phyloP scores from a whole-genome alignment of 164 flowering plant species.

The Liquidambar formosana region DNA sequence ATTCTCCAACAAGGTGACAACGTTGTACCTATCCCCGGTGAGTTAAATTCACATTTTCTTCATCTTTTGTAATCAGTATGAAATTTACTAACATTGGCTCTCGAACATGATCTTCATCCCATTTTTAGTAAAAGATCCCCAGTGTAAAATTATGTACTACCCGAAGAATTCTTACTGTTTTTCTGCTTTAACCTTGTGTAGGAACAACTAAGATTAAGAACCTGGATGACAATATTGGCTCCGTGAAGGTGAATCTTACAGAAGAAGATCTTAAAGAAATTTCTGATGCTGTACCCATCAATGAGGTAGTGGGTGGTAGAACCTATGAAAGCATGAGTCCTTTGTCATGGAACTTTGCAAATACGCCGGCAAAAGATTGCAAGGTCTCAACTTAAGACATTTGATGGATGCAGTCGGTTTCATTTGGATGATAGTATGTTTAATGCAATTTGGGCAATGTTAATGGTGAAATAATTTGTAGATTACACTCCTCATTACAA shows the following conservation, averaged over 20 bases:
- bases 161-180: background rate
- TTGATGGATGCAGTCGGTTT: no score
- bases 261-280: conserved; percentile 37
- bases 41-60: background rate
- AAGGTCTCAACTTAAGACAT: background rate
- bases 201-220: conserved; percentile 41
- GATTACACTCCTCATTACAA: no score
- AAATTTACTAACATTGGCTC: background rate
- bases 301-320: conserved; percentile 32
- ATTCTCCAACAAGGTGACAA: conserved; percentile 34
- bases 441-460: no score
- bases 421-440: no score
- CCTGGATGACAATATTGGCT: conserved; percentile 26
- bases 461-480: no score
- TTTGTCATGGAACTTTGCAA: conserved; percentile 26
- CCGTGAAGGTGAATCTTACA: conserved; percentile 28
- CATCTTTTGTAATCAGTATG: background rate
- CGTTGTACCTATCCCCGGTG: conserved; percentile 37
- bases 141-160: background rate
- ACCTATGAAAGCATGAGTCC: background rate
- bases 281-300: conserved; percentile 32
- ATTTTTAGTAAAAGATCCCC: background rate
- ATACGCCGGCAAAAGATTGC: conserved; percentile 24
- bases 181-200: conserved; percentile 1
- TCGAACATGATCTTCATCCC: no score